Base-by-base conservation (phyloP, 2,329 filamentous ascomycete genomes). In the Beauveria medogensis region DNA sequence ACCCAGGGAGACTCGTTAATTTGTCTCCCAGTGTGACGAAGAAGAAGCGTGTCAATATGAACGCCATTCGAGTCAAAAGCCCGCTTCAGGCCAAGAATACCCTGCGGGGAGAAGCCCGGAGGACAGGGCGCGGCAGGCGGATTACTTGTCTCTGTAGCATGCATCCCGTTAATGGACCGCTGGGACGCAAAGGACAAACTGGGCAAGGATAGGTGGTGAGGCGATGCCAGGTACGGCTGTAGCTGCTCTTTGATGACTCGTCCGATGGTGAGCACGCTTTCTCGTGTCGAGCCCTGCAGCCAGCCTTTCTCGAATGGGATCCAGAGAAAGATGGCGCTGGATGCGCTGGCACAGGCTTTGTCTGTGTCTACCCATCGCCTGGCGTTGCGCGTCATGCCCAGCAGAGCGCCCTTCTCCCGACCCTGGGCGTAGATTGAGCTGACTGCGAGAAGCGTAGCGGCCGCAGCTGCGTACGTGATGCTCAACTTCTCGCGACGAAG, bases 331-430 rank as follows among this genome's bases (percentile, higher is more conserved):
- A 57, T 24, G 28, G 43, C 55, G 30, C 55, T 57, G 28, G 55
- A 57, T 4, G 43, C 55, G 55, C 55, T 57, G 1, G 55, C 41
- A 24, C 28, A 47, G 12, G n/a, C 10, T 1, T 5, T n/a, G 4
- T 37, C 55, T 5, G 55, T 57, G n/a, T 37, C 55, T 6, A 57
- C 55, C 55, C 55, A 48, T 9, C 55, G 55, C 12, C 55, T 44
- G 12, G 44, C 55, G 43, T 57, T 57, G 26, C 55, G 55, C 28
- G 55, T 57, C 55, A 57, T 57, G 28, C 55, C 43, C 16, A 57
- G 24, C 30, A 57, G 44, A 7, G 43, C 55, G n/a, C 43, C 55
- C 18, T n/a, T 48, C 9, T 57, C 44, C 8, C 18, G 22, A 7
- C 55, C 44, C 12, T 30, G 44, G 12, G 28, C 28, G 30, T 57